A percentile compares a stretch with the other conserved stretches of the same genome.
phyloP scores from a whole-genome alignment of 108 stramenopile genomes.

The Cyclotella baltica region DNA sequence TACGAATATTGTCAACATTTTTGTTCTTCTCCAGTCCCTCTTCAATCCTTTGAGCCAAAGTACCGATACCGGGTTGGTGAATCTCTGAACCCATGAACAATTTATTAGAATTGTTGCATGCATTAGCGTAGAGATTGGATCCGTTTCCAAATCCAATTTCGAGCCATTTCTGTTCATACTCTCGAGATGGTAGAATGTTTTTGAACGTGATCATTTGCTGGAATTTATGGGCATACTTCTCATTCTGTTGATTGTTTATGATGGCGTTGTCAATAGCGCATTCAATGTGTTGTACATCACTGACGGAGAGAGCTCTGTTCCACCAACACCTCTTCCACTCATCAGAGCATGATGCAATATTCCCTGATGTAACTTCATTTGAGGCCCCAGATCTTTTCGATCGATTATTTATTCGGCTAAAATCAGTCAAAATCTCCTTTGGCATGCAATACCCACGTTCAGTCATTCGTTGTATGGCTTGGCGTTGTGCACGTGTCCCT shows the following conservation, averaged over 20 bases:
- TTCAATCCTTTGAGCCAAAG: constrained; percentile 46
- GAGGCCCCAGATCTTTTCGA: constrained; percentile 25
- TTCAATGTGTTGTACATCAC: background rate
- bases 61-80: constrained; percentile 64
- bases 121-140: constrained; percentile 67
- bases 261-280: background rate
- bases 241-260: background rate
- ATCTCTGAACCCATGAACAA: constrained; percentile 72
- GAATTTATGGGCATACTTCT: constrained; percentile 34
- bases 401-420: constrained; percentile 38
- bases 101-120: constrained; percentile 43
- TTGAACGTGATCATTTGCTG: constrained; percentile 27
- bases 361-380: background rate
- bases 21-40: constrained; percentile 11
- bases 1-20: constrained; percentile 63
- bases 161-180: constrained; percentile 54
- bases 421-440: constrained; percentile 36
- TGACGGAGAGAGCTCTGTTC: constrained; percentile 20
- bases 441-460: constrained; percentile 41
- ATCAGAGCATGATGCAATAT: background rate
- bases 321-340: constrained; percentile 35
- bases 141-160: constrained; percentile 83
- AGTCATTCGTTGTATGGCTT: constrained; percentile 55
- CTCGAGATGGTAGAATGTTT: constrained; percentile 24
- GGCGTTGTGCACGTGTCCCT: constrained; percentile 68